phyloP scores from a whole-genome alignment of 2,329 filamentous ascomycete genomes.

The Atkinsonella hypoxylon region DNA sequence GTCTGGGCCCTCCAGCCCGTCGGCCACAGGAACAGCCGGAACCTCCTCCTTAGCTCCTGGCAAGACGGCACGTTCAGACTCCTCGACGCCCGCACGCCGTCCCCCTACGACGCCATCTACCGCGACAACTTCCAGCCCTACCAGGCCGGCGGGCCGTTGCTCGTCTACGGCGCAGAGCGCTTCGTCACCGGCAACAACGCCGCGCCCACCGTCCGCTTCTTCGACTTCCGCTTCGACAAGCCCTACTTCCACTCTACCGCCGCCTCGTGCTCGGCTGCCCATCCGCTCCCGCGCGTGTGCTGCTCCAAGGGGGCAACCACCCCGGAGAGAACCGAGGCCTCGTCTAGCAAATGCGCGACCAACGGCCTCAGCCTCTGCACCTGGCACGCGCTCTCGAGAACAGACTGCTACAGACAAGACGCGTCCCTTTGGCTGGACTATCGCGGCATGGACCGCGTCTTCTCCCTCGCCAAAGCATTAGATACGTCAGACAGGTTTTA shows the following conservation, averaged over 20 bases:
- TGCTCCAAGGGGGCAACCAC: not conserved
- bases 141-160: slow-evolving; percentile 32
- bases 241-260: slow-evolving; percentile 36
- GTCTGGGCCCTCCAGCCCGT: slow-evolving; percentile 36
- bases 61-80: slow-evolving; percentile 40
- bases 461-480: slow-evolving; percentile 35
- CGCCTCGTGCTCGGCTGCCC: slow-evolving; percentile 29
- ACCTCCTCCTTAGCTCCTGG: slow-evolving; percentile 39
- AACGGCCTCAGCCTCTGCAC: slow-evolving; percentile 23
- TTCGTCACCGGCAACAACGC: slow-evolving; percentile 38
- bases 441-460: slow-evolving; percentile 23
- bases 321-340: too few relatives aligned
- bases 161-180: slow-evolving; percentile 36
- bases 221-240: slow-evolving; percentile 40
- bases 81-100: too few relatives aligned
- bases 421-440: slow-evolving; percentile 32
- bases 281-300: not conserved
- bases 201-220: slow-evolving; percentile 33
- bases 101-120: slow-evolving; percentile 40
- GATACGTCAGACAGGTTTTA: slow-evolving; percentile 37
- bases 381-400: slow-evolving; percentile 35
- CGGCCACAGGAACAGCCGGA: slow-evolving; percentile 21
- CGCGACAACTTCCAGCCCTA: slow-evolving; percentile 40
- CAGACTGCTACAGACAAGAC: slow-evolving; percentile 36
- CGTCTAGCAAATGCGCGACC: slow-evolving; percentile 25